Evolutionary conservation across 2,329 filamentous ascomycete genomes (phyloP), one percentile per base, ranked within the genome.

Genomic region (Penicillium sp.): DNA sequence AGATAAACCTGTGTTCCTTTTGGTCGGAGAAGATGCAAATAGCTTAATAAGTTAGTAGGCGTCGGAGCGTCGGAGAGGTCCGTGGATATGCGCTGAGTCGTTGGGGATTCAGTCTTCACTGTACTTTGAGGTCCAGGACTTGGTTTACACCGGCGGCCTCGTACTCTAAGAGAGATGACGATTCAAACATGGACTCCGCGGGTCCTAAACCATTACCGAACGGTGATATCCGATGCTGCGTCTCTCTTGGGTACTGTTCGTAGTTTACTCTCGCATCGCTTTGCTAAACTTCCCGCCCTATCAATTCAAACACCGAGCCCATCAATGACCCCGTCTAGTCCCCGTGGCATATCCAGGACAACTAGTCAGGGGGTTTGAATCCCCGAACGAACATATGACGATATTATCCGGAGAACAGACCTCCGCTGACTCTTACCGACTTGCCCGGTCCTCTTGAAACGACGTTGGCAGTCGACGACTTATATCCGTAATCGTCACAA

Each of bases 31-130:
- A n/a, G n/a, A n/a, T n/a, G 18, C 8, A 46, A 18, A 21, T 10
- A 16, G 21, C 15, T 12, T 3, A 23, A 35, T 34, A 1, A 10
- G 18, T 23, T 34, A 10, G 1, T 53, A 23, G 39, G 34, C 29
- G 13, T 55, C 40, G 47, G 52, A 49, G 38, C 29, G 13, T 55
- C 40, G 47, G 52, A 51, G 38, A 50, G 23, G 55, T 18, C 57
- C 55, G 52, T 51, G 29, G 15, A n/a, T n/a, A 18, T 40, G 18
- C 42, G 8, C 12, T 34, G 29, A 34, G 18, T 15, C 12, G 13
- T n/a, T 23, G n/a, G 39, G 31, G 34, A 48, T 32, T 27, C 18
- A 12, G 42, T 54, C 6, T 56, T 38, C 55, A 15, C 25, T 21
- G 47, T 53, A 54, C 38, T 49, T 47, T 25, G 35, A 27, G 23